Conservation (phyloP, 176 grass and related monocot genomes). For the Juncus inflexus region DNA sequence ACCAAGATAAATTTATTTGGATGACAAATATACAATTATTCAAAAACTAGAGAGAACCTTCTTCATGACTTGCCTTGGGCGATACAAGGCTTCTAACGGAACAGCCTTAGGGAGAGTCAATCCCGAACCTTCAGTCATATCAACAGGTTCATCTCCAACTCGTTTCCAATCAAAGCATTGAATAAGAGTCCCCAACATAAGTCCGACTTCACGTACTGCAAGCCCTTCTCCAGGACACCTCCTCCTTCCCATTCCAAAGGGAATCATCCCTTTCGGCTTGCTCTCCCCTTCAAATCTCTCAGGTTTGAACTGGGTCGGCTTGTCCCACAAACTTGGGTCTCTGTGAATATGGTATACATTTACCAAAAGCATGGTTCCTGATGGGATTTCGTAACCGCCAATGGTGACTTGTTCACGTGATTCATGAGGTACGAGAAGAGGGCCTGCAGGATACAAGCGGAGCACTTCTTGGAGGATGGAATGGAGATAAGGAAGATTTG, state of each 20-base stretch:
- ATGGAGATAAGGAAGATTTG: neutral
- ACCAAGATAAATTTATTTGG: too few relatives aligned
- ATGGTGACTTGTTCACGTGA: neutral
- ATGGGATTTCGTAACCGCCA: neutral
- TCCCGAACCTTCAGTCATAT: constrained; percentile 19
- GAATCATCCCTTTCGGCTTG: constrained; percentile 8
- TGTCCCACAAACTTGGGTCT: neutral
- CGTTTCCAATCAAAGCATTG: constrained; percentile 44
- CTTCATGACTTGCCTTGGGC: neutral
- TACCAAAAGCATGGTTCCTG: neutral
- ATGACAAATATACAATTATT: too few relatives aligned
- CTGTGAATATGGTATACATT: too few relatives aligned
- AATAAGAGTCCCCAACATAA: constrained; percentile 25
- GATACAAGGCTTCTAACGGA: constrained; percentile 22
- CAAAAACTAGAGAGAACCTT: neutral
- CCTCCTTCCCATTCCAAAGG: constrained; percentile 52
- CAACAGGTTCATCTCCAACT: constrained; percentile 21
- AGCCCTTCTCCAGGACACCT: constrained; percentile 43
- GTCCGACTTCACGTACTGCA: neutral
- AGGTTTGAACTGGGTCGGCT: constrained; percentile 1
- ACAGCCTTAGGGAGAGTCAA: constrained; percentile 7
- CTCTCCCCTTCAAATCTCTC: constrained; percentile 2
- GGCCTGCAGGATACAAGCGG: neutral
- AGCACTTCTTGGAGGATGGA: constrained; percentile 9
- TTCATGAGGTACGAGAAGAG: neutral